Evolutionary conservation across 1,139 yeast species (phyloP), one percentile per base, ranked within the genome.

Genomic region (Chernovozyma aurita): DNA sequence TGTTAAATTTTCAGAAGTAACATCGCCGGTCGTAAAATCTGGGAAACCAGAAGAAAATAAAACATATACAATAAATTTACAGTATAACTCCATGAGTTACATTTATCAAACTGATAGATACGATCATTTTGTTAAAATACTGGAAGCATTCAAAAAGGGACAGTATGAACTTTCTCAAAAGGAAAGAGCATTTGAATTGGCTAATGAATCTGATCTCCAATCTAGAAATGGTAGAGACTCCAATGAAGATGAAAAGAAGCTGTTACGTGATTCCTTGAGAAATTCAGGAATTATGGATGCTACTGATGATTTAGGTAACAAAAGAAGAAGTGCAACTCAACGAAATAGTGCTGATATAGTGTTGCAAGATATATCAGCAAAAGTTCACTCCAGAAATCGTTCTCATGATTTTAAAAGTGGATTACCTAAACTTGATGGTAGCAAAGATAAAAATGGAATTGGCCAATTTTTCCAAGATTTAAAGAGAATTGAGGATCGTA

Each of bases 51-150:
- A 53, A 20, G 60, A 53, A 14, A 38, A 47, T n/a, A 61, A 61
- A 32, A 42, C 53, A 2, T 70, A 70, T 41, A 62, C 71, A 15
- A 61, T 78, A 37, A 72, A 73, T 42, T 57, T 82, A 37, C 67
- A 67, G 31, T 64, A 70, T 24, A 63, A 62, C 37, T 66, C 76
- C 2, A 56, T 74, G 42, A 68, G 77, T 35, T 81, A 73, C 50
- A 73, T 81, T 2, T 84, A 77, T 52, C 82, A 79, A 47, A 76
- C 87, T 2, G 86, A 83, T 44, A 65, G 80, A 39, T 61, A 67
- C 39, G 80, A 76, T 39, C 83, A 80, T 46, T 80, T 73, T 48
- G 52, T 61, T n/a, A 74, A 74, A 43, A 69, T 85, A 7, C 61
- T 76, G 29, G 72, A 73, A 18, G 79, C 82, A 1, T 78, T 76